A percentile compares a stretch with the other conserved stretches of the same genome.
phyloP scores from a whole-genome alignment of 2,329 filamentous ascomycete genomes.

The Pseudogymnoascus sp. region DNA sequence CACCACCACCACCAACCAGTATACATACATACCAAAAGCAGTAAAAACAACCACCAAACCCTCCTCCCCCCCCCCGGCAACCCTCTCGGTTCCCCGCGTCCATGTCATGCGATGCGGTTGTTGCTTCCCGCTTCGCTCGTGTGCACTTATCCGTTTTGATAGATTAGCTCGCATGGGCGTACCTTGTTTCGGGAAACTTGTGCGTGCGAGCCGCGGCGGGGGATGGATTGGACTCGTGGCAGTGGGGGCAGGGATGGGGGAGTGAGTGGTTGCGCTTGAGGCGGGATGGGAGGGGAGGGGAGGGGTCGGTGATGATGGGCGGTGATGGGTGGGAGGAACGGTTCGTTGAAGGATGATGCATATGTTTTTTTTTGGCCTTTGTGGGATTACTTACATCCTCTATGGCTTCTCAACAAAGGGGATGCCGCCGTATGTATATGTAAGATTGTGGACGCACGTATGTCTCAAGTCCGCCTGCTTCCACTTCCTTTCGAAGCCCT shows the following conservation, averaged over 20 bases:
- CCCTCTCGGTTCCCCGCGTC: neutral
- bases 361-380: neutral
- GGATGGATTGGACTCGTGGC: neutral
- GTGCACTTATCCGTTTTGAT: neutral
- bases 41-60: too few relatives aligned
- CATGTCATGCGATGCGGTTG: neutral
- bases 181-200: slow-evolving; percentile 1
- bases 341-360: neutral
- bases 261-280: neutral
- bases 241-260: neutral
- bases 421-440: neutral
- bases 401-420: neutral
- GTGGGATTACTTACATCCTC: neutral
- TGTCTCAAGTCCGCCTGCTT: neutral
- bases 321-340: neutral
- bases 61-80: too few relatives aligned
- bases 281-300: neutral
- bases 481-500: neutral
- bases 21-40: too few relatives aligned
- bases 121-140: neutral
- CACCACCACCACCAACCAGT: too few relatives aligned
- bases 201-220: neutral
- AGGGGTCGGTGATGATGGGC: neutral
- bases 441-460: neutral
- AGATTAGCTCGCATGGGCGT: neutral